Conservation (phyloP, 2,329 filamentous ascomycete genomes). For the Monosporascus cannonballus region DNA sequence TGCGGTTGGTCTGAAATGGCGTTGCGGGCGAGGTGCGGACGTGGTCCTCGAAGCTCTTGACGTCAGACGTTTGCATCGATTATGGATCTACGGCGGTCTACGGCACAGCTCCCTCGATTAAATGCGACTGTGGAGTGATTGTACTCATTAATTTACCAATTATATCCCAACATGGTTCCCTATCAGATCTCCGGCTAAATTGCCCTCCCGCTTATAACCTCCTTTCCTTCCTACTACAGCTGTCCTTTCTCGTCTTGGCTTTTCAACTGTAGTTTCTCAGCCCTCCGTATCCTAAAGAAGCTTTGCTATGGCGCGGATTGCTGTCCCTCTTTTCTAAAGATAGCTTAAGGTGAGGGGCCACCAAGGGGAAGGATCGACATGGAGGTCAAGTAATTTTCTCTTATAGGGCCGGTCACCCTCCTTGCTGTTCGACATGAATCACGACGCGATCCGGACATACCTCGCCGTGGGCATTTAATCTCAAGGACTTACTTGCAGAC, state of each 20-base stretch:
- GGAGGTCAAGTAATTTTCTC: not conserved
- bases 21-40: not conserved
- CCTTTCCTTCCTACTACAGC: conserved; percentile 15
- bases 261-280: conserved; percentile 12
- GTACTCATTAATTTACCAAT: conserved; percentile 16
- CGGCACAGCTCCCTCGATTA: not conserved
- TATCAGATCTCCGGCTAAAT: conserved; percentile 26
- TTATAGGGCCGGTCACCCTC: not conserved
- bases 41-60: not conserved
- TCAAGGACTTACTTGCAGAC: not conserved
- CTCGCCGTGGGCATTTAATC: not conserved
- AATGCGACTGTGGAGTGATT: conserved; percentile 4
- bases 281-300: conserved; percentile 21
- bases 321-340: not conserved
- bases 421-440: not conserved
- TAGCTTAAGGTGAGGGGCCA: not conserved
- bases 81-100: not conserved
- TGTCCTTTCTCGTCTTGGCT: conserved; percentile 16
- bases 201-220: conserved; percentile 13
- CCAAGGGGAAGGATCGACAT: not conserved
- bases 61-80: not conserved
- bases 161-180: conserved; percentile 5
- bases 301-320: not conserved
- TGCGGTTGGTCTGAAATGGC: not conserved
- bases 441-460: not conserved